Base-by-base conservation (phyloP, 768 basidiomycete species). In the Chalciporus sphaerocephalus region DNA sequence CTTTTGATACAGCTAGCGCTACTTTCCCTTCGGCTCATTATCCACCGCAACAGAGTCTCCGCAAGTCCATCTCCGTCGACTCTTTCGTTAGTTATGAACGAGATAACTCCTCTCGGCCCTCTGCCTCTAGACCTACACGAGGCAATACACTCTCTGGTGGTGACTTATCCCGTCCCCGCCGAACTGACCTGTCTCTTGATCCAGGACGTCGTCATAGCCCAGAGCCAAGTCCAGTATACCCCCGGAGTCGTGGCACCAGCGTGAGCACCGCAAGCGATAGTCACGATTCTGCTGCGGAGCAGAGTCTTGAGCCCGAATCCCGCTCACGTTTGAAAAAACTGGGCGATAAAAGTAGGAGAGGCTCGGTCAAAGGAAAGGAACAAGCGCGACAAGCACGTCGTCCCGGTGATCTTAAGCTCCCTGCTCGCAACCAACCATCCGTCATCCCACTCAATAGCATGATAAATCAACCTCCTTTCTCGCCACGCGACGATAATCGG, bases 41-140 rank as follows among this genome's bases (percentile, higher is more conserved):
- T 16, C 46, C 52, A 30, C 42, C 56, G 27, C 61, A 62, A 43
- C 57, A 56, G 44, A 61, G 59, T 48, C 75, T 89, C 44, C 76
- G 85, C 56, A 88, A 88, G 69, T 84, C 86, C 22, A 66, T 85
- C 48, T 89, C 87, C 17, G 85, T 82, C 48, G 87, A 89, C 64
- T 89, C 87, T 9, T 83, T 89, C 62, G 74, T 78, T 39, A 69
- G 68, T 27, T 70, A 70, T 57, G 65, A 66, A 53, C 69, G 68
- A 52, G 69, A 73, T 34, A 61, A 61, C 39, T 47, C 64, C 22
- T 52, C 65, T 8, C 48, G 60, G 43, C 16, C 58, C 13, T 54
- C 64, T 17, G 56, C 58, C 32, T 62, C 70, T 33, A 68, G 72
- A 3, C 65, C 70, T 15, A 68, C 65, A 57, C 65, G 74, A 56